These are phyloP conservation scores for Rhododendron molle DNA, from an alignment of 148 eudicot genomes.

Conservation along the genomic window DNA sequence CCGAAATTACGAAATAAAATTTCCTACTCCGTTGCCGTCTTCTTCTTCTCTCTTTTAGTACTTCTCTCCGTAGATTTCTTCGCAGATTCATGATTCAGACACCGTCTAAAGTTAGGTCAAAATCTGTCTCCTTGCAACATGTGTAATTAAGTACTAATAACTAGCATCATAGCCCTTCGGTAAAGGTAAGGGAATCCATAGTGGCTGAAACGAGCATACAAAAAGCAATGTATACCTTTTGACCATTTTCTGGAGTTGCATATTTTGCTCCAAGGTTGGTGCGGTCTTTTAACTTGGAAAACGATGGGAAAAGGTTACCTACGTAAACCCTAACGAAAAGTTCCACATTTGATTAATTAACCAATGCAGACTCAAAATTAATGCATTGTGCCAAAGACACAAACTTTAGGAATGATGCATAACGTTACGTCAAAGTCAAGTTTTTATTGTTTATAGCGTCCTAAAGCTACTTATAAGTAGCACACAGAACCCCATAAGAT, in stretches of 20 bases:
- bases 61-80: background rate
- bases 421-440: background rate
- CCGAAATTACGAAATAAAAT: background rate
- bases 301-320: background rate
- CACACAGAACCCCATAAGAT: too few species aligned
- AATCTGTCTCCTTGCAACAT: too few species aligned
- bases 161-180: background rate
- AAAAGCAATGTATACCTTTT: background rate
- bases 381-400: background rate
- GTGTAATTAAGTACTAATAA: background rate
- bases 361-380: background rate
- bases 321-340: background rate
- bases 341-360: background rate
- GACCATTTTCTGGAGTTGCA: constrained; percentile 5
- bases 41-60: background rate
- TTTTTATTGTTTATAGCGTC: background rate
- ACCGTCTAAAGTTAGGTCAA: background rate
- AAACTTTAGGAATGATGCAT: background rate
- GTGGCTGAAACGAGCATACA: background rate
- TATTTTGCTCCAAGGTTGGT: constrained; percentile 5
- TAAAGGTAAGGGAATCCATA: background rate
- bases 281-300: background rate
- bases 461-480: background rate
- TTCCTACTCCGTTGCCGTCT: background rate
- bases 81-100: background rate